Conservation (phyloP, 2,329 filamentous ascomycete genomes). For the Ophiostoma angusticollis region DNA sequence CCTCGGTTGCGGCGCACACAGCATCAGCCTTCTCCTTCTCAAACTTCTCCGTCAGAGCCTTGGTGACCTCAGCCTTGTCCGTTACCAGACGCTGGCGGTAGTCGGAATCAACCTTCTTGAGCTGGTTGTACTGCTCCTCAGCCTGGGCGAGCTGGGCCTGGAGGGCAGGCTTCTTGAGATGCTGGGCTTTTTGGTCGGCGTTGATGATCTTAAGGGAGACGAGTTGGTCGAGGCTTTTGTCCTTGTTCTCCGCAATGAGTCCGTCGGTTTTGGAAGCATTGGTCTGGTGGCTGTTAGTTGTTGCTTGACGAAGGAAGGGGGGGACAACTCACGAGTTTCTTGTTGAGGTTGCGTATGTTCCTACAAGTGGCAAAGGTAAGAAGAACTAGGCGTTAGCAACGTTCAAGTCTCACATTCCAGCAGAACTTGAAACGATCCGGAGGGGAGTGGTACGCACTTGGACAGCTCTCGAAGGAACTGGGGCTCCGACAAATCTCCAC, state of each 20-base stretch:
- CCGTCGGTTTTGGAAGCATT: constrained; percentile 61
- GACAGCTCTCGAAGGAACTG: constrained; percentile 77
- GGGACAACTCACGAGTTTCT: constrained; percentile 67
- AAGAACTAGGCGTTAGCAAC: neutral
- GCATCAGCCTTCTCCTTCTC: constrained; percentile 43
- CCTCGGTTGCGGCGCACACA: constrained; percentile 40
- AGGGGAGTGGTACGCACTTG: constrained; percentile 48
- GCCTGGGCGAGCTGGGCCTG: constrained; percentile 54
- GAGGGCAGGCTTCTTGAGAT: constrained; percentile 63
- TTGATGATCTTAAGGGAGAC: constrained; percentile 64
- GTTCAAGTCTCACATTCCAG: no score
- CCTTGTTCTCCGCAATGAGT: constrained; percentile 55
- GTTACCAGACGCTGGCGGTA: constrained; percentile 48
- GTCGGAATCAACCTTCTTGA: constrained; percentile 63
- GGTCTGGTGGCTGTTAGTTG: constrained; percentile 31
- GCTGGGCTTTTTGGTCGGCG: constrained; percentile 63
- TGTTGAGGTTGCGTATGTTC: constrained; percentile 81
- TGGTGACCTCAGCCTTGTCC: constrained; percentile 49
- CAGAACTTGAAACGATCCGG: neutral
- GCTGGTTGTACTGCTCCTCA: constrained; percentile 62
- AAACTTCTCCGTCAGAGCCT: constrained; percentile 36
- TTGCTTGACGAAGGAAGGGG: neutral
- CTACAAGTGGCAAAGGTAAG: constrained; percentile 31
- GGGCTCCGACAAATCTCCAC: constrained; percentile 54
- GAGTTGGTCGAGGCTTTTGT: constrained; percentile 60